phyloP scores from a whole-genome alignment of 192 early-diverging fungal genomes.

The Glomus cerebriforme region DNA sequence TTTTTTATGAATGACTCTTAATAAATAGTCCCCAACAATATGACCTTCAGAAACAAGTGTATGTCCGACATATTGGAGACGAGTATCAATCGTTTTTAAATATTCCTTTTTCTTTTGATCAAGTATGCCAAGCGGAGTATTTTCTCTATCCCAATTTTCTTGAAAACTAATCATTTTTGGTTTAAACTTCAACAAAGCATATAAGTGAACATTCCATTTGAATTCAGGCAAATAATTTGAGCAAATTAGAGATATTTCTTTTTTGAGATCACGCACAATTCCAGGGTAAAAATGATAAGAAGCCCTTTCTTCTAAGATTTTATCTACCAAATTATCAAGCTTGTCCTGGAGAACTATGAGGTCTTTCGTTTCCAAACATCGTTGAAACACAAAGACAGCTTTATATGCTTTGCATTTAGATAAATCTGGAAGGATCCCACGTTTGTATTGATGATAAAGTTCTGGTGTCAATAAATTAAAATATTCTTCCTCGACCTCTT shows the following conservation, averaged over 20 bases:
- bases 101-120: constrained; percentile 25
- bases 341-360: neutral
- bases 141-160: constrained; percentile 17
- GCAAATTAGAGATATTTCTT: neutral
- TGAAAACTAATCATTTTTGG: constrained; percentile 9
- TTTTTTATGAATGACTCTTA: constrained; percentile 25
- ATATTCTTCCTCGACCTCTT: constrained; percentile 16
- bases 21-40: constrained; percentile 17
- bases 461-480: neutral
- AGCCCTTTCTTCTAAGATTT: neutral
- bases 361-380: neutral
- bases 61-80: constrained; percentile 21
- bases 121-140: constrained; percentile 16
- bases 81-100: neutral
- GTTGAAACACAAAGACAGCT: neutral
- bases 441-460: neutral
- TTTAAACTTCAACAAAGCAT: constrained; percentile 24
- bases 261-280: constrained; percentile 18
- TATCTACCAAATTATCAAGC: neutral
- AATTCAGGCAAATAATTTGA: neutral
- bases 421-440: neutral
- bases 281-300: neutral
- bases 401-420: constrained; percentile 18
- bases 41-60: constrained; percentile 2
- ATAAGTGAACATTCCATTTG: constrained; percentile 16